A percentile compares a stretch with the other conserved stretches of the same genome.
These are phyloP conservation scores for Hanseniaspora lindneri DNA, from an alignment of 805 yeast species.

Conservation along the genomic window DNA sequence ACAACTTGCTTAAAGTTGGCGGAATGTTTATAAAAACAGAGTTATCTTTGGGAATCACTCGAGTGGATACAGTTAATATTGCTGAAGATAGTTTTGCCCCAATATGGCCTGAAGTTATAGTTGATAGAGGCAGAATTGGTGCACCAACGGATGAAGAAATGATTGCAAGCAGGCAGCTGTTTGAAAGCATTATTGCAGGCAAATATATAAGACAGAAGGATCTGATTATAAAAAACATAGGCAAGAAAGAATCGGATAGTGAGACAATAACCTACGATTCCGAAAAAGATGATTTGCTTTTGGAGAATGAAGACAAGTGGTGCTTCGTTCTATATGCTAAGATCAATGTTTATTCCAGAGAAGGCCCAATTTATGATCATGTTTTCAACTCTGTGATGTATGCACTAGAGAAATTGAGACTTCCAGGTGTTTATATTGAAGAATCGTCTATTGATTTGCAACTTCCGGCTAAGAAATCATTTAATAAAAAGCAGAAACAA, in stretches of 20 bases:
- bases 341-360: slow-evolving; percentile 62
- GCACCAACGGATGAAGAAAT: slow-evolving; percentile 82
- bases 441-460: slow-evolving; percentile 45
- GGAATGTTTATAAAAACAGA: slow-evolving; percentile 62
- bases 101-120: slow-evolving; percentile 64
- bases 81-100: slow-evolving; percentile 28
- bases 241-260: slow-evolving; percentile 40
- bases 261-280: slow-evolving; percentile 41
- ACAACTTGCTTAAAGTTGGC: slow-evolving; percentile 58
- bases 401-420: slow-evolving; percentile 46
- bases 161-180: slow-evolving; percentile 52
- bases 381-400: slow-evolving; percentile 56
- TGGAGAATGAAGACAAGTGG: slow-evolving; percentile 36
- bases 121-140: slow-evolving; percentile 61
- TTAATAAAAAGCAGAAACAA: slow-evolving; percentile 34
- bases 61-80: slow-evolving; percentile 32
- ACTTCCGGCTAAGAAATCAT: slow-evolving; percentile 34
- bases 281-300: slow-evolving; percentile 24
- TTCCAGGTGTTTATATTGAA: slow-evolving; percentile 61
- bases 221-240: slow-evolving; percentile 37
- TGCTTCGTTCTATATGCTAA: slow-evolving; percentile 56
- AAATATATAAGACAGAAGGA: slow-evolving; percentile 41
- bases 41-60: slow-evolving; percentile 45
- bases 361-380: slow-evolving; percentile 71
- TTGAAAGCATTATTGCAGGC: slow-evolving; percentile 49